Evolutionary conservation across 2,329 filamentous ascomycete species (phyloP).

Genomic region (Karstenula rhodostoma): DNA sequence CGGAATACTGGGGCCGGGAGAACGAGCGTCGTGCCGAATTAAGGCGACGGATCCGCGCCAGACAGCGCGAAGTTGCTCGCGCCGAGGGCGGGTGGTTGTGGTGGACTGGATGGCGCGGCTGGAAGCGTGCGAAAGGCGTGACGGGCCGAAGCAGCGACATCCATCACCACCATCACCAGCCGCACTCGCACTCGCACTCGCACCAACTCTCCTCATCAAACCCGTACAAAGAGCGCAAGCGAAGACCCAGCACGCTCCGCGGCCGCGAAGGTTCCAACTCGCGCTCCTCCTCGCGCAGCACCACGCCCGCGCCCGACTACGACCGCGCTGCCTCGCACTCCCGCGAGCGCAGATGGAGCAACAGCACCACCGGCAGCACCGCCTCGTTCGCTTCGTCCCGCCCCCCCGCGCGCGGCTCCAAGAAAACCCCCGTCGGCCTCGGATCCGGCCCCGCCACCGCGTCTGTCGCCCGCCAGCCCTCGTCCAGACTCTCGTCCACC

Average conservation of each 20-base stretch:
- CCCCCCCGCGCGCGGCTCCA: constrained; percentile 31
- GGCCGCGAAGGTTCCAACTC: constrained; percentile 42
- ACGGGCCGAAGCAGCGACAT: constrained; percentile 35
- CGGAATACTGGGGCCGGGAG: constrained; percentile 96
- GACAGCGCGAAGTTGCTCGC: constrained; percentile 72
- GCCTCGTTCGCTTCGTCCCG: constrained; percentile 36
- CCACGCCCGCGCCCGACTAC: constrained; percentile 42
- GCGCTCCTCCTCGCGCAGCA: constrained; percentile 42
- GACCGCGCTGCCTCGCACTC: constrained; percentile 30
- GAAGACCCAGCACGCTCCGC: constrained; percentile 38
- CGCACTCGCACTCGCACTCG: constrained; percentile 22
- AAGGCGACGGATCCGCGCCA: constrained; percentile 72
- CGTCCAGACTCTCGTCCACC: constrained; percentile 21
- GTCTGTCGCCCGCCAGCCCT: constrained; percentile 38
- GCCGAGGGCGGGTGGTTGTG: constrained; percentile 78
- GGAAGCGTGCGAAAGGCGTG: constrained; percentile 48
- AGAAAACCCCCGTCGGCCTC: constrained; percentile 22
- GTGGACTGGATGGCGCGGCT: constrained; percentile 80
- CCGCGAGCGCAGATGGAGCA: constrained; percentile 43
- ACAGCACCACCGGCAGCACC: constrained; percentile 40
- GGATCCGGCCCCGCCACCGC: constrained; percentile 29
- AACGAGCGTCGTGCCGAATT: constrained; percentile 85
- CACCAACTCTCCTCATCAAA: constrained; percentile 21
- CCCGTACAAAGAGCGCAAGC: constrained; percentile 36
- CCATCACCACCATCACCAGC: constrained; percentile 21